Evolutionary conservation across 1,284 basidiomycete genomes (phyloP), one percentile per base, ranked within the genome.

Genomic region (Chondrostereum purpureum): DNA sequence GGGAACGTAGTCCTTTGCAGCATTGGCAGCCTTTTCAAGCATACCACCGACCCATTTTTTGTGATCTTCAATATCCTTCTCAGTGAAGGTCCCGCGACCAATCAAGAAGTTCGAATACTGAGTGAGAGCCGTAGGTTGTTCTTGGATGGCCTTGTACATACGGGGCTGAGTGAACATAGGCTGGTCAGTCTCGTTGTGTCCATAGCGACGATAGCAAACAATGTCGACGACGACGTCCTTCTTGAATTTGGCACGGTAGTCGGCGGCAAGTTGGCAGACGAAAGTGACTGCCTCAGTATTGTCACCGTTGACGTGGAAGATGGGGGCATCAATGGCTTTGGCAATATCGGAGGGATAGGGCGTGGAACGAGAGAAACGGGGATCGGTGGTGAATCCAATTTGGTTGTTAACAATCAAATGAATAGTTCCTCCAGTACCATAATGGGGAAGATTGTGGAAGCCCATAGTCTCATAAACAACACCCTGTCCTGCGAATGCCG

Each of bases 321-420:
- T 98, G 50, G 96, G 96, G 0, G 96, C 83, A 60, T 99, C 96
- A 60, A 98, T 98, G 40, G 92, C 84, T 69, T 99, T 99, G 57
- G 96, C 96, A 58, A 99, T 91, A 64, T 99, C 96, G 45, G 95
- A 97, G n/a, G 89, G 89, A 72, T 99, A 99, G 34, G 96, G 91
- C 2, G 96, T 99, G 12, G 95, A 99, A 51, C 95, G 94, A 43
- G 94, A 73, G 71, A 98, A 98, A 52, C 94, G 86, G 41, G 96
- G 96, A 65, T 98, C 95, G 46, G 96, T 99, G 50, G 96, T 99
- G 76, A 99, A 99, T 54, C 96, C 96, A 52, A 99, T 97, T 68
- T 99, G 96, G 73, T 99, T 99, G 78, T 99, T 99, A 59, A 99
- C 93, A 58, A 99, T 94, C 53, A 99, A 74, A 66, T 99, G 96